Evolutionary conservation across 495 filamentous ascomycete species (phyloP), one percentile per base, ranked within the genome.

Genomic region (Trichoderma virens): DNA sequence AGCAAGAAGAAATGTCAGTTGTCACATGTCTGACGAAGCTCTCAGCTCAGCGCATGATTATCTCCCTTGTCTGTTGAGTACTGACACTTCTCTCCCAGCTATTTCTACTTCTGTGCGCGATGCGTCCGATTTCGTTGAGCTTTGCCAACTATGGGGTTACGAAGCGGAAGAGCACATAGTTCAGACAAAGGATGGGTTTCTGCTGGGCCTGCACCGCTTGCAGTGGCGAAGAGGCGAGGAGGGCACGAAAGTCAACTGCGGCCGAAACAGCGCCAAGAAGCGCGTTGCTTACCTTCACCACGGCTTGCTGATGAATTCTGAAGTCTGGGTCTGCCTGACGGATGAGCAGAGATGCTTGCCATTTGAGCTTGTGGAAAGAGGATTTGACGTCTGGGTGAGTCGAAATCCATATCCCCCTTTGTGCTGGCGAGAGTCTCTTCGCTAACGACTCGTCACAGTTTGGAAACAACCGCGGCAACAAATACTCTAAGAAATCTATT

Each of bases 401-500:
- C 41, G 5, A 9, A 18, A 1, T 20, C 14, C n/a, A 13, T 13
- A 5, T 11, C 34, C 34, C 13, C 34, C 34, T 35, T 11, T 0
- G 1, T 25, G 2, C 1, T 20, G 2, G 54, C 0, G 25, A 23
- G 31, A 34, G 4, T 18, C 25, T 9, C 25, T 39, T 68, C 20
- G 65, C 65, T 60, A 38, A 35, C 45, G 18, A 18, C 25, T 41
- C 4, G 27, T 6, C 47, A 3, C 64, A 90, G 88, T 78, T 98
- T 63, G 94, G 94, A 20, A 98, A 98, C 69, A 98, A 98, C 70
- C 85, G 94, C 7, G 94, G 94, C 27, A 98, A 98, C 79, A 98
- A 98, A 70, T 98, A 98, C 74, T 94, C 91, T 32, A 98, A 98
- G 74, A 98, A 98, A 73, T 93, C 86, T 0, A 82, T 90, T 39